These are phyloP conservation scores for Calycina herbarum DNA, from an alignment of 2,329 filamentous ascomycete genomes.

Conservation along the genomic window DNA sequence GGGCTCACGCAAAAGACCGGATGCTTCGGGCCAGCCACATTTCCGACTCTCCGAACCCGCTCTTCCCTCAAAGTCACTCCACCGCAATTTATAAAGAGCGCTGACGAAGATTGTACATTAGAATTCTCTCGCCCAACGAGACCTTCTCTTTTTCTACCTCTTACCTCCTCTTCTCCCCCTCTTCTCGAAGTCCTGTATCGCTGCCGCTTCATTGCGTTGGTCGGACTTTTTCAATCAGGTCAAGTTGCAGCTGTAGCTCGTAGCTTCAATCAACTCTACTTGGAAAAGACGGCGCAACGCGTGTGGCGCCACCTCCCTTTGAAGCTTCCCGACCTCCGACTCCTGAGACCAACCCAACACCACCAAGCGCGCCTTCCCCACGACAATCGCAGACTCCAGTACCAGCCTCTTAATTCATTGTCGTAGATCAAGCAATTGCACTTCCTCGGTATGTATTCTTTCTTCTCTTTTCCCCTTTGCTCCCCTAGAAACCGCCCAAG, in stretches of 20 bases:
- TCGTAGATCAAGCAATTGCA: not conserved
- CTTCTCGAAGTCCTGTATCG: not conserved
- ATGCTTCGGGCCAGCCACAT: not conserved
- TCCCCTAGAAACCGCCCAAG: not conserved
- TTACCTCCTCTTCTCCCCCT: not conserved
- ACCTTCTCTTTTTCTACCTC: not conserved
- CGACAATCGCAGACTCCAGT: not conserved
- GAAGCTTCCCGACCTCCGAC: not conserved
- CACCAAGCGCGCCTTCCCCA: conserved; percentile 9
- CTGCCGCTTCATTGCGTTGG: conserved; percentile 7
- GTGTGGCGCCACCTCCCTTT: not conserved
- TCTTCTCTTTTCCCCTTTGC: not conserved
- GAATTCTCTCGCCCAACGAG: not conserved
- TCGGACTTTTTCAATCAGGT: not conserved
- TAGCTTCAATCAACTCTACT: not conserved
- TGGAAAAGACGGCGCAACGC: not conserved
- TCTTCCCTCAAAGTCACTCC: not conserved
- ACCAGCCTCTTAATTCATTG: not conserved
- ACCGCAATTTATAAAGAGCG: not conserved
- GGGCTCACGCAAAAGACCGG: not conserved
- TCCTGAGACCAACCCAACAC: conserved; percentile 6
- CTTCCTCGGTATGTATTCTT: conserved; percentile 5
- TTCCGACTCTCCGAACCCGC: not conserved
- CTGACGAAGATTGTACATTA: not conserved
- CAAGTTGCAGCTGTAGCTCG: not conserved